Conservation (phyloP, 768 basidiomycete species). For the Hypholoma sublateritium region DNA sequence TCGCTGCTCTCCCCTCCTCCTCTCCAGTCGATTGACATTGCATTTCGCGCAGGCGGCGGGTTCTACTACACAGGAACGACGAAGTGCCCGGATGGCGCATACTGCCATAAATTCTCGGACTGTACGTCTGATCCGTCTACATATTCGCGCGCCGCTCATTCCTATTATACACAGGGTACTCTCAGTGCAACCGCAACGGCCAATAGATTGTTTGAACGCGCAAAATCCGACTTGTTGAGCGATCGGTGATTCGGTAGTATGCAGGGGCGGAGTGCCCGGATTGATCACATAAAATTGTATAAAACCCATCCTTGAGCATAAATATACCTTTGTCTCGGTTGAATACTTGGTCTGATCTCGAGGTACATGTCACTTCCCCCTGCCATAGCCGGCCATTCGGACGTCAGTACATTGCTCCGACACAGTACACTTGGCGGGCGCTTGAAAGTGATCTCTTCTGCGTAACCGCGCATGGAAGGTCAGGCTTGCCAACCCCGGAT, state of each 20-base stretch:
- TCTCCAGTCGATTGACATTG: neutral
- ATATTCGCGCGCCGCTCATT: neutral
- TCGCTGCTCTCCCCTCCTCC: neutral
- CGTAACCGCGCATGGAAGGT: too few relatives aligned
- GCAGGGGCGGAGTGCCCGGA: conserved; percentile 1
- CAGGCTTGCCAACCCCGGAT: too few relatives aligned
- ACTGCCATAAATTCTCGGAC: conserved; percentile 24
- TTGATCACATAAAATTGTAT: conserved; percentile 9
- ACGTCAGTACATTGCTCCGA: too few relatives aligned
- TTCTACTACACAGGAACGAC: conserved; percentile 23
- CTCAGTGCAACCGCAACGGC: conserved; percentile 22
- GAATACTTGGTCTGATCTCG: neutral
- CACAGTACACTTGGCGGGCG: too few relatives aligned
- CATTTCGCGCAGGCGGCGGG: conserved; percentile 19
- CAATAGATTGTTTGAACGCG: conserved; percentile 4
- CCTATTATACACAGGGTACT: conserved; percentile 17
- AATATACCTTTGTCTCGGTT: neutral
- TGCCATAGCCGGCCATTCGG: too few relatives aligned
- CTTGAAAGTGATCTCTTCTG: too few relatives aligned
- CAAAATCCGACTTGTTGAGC: conserved; percentile 9
- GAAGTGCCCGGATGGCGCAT: conserved; percentile 17
- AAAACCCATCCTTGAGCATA: conserved; percentile 12
- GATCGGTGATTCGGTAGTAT: neutral
- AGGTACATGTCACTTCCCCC: too few relatives aligned
- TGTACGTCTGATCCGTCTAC: conserved; percentile 14